Evolutionary conservation across 257 asterid species (phyloP).

Genomic region (Phtheirospermum japonicum): DNA sequence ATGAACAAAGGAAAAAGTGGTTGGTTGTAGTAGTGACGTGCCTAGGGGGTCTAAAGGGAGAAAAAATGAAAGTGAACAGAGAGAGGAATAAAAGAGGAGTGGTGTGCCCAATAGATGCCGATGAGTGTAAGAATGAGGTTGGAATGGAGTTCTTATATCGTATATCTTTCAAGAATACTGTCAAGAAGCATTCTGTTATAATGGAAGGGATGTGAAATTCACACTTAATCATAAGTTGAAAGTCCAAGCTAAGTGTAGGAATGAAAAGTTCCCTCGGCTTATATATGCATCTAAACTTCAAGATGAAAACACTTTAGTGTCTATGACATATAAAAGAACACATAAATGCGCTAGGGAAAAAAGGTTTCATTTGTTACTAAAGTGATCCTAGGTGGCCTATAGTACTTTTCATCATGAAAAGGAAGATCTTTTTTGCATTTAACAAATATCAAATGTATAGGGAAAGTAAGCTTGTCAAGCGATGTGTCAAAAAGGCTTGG

Average conservation of each 20-base stretch:
- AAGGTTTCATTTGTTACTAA: no score
- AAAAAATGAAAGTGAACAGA: no score
- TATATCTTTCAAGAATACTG: neutral
- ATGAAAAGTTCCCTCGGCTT: neutral
- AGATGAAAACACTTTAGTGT: neutral
- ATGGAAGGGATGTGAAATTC: neutral
- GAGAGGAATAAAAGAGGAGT: no score
- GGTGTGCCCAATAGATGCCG: neutral
- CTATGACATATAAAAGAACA: no score
- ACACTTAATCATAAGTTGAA: neutral
- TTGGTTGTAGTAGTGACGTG: neutral
- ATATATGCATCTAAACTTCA: neutral
- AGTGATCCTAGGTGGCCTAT: no score
- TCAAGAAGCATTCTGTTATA: neutral
- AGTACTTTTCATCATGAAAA: no score
- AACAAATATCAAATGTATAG: no score
- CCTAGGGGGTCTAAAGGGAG: neutral
- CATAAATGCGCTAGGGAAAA: no score
- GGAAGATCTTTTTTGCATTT: no score
- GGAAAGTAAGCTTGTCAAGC: no score
- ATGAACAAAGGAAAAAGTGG: neutral
- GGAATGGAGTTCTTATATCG: neutral
- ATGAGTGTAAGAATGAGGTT: neutral
- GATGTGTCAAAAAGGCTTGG: no score
- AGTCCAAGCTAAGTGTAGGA: slow-evolving; percentile 1